Base-by-base conservation (phyloP, 140 eudicot genomes). In the Senecio squalidus region DNA sequence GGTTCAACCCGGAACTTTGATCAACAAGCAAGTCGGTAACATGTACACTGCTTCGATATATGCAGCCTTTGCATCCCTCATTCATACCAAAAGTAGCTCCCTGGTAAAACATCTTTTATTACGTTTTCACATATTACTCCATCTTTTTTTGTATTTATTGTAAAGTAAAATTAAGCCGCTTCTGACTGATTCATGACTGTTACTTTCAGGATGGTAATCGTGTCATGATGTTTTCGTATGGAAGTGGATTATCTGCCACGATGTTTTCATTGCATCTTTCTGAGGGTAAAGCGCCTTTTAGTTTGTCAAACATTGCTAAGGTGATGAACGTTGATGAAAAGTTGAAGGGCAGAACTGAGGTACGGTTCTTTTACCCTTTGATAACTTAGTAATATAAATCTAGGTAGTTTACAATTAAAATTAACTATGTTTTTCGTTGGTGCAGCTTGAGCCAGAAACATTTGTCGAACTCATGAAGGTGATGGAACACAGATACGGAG, bases 401-500 rank as follows among this genome's bases (percentile, higher is more conserved):
- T 38, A 8, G n/a, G 4, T 9, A 38, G 2, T 0, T 38, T 38
- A 8, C n/a, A 8, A 38, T 38, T 38, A 8, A 8, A 11, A 1
- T 38, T 38, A 8, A 15, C 9, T 38, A 14, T 38, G 1, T 38
- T 38, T 1, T 15, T 41, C 5, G 3, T 41, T 18, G 4, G 47
- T 54, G 83, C 81, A 89, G 97, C 48, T 80, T 49, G 72, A 76
- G 14, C 95, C 97, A 0, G 95, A 83, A 66, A 78, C 85, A 58
- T 86, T 90, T 50, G 88, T 85, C n/a, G 94, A 90, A 45, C 64
- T 70, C 13, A 76, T 90, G 94, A 64, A 90, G 58, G 50, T 90
- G 45, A 86, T 90, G 97, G 97, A 90, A 89, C 88, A 90, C 26
- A 78, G 97, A 57, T 90, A 90, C 26, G 97, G 97, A 4, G 95